phyloP scores from a whole-genome alignment of 768 basidiomycete species.

The Amyloporia xantha region DNA sequence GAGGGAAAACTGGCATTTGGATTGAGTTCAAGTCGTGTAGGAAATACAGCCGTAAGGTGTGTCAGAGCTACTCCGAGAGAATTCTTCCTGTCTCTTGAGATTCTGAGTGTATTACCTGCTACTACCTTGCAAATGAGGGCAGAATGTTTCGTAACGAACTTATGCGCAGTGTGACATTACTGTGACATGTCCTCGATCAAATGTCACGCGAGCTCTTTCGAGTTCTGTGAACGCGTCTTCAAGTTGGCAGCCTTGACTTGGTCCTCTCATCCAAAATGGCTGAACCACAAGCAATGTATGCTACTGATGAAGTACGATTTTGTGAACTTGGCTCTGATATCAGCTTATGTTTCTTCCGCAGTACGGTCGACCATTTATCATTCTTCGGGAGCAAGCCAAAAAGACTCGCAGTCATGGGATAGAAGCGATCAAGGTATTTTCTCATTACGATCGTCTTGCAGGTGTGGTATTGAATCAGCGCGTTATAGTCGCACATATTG shows the following conservation, averaged over 20 bases:
- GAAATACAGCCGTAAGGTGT: no score
- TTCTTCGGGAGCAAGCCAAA: slow-evolving; percentile 7
- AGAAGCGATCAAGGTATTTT: slow-evolving; percentile 7
- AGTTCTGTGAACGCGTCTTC: not conserved
- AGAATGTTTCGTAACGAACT: no score
- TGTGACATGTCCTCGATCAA: not conserved
- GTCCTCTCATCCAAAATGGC: slow-evolving; percentile 26
- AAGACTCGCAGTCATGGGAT: slow-evolving; percentile 10
- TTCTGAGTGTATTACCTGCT: no score
- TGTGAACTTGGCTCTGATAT: not conserved
- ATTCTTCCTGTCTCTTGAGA: no score
- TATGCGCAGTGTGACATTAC: no score
- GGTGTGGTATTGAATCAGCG: slow-evolving; percentile 1
- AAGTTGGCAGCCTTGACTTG: no score
- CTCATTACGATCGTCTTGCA: no score
- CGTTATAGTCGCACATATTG: slow-evolving; percentile 80
- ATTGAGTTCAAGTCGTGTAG: no score
- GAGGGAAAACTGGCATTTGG: no score
- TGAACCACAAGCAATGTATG: slow-evolving; percentile 66
- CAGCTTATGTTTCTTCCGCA: not conserved
- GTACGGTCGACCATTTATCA: slow-evolving; percentile 9
- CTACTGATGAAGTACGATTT: slow-evolving; percentile 70
- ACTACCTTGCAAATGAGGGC: no score
- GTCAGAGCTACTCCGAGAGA: no score
- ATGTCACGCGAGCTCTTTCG: not conserved